Evolutionary conservation across 768 basidiomycete species (phyloP).

Genomic region (Tylopilus intermedius): DNA sequence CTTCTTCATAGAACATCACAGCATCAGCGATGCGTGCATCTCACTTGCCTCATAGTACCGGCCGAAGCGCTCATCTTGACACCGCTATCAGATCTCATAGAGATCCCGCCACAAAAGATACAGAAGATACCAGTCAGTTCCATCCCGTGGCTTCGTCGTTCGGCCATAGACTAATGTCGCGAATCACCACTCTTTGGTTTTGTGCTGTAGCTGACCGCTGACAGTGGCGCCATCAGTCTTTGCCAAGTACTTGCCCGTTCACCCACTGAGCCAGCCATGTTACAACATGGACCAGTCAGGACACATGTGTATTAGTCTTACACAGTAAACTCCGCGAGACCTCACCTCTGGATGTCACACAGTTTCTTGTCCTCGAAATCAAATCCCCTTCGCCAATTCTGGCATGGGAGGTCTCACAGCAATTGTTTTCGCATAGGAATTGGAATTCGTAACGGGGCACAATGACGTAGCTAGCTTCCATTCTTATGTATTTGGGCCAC

Average conservation of each 20-base stretch:
- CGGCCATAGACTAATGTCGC: not conserved
- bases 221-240: not conserved
- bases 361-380: not conserved
- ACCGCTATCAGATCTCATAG: constrained; percentile 3
- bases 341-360: not conserved
- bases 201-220: not conserved
- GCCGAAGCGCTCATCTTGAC: constrained; percentile 6
- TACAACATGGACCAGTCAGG: not conserved
- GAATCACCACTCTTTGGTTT: not conserved
- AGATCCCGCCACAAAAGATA: not conserved
- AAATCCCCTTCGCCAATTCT: not conserved
- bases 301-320: not conserved
- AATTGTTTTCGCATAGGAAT: constrained; percentile 13
- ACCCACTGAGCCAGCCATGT: no score
- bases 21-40: constrained; percentile 2
- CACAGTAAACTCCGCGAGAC: constrained; percentile 1
- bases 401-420: not conserved
- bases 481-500: constrained; percentile 7
- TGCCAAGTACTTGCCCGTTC: no score
- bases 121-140: not conserved
- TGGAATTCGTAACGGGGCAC: not conserved
- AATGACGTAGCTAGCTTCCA: constrained; percentile 15
- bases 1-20: constrained; percentile 12
- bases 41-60: not conserved
- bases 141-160: not conserved